Evolutionary conservation across 1,139 yeast genomes (phyloP), one percentile per base, ranked within the genome.

Genomic region (Magnusiomyces sp.): DNA sequence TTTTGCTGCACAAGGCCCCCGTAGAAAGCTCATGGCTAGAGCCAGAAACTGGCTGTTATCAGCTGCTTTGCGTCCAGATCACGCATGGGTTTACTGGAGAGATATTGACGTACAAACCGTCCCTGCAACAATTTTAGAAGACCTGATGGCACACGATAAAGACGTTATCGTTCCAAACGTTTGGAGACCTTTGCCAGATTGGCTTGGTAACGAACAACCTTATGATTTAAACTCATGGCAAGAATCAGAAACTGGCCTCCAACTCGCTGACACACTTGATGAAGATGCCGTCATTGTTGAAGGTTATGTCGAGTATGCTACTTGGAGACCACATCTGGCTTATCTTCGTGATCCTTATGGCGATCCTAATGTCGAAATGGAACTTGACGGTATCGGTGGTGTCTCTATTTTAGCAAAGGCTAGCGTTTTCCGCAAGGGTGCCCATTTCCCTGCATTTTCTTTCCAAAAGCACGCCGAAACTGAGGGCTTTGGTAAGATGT

Each of bases 391-490:
- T 49, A 85, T 87, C 62, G 95, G 95, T 41, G 95, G 95, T 57
- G 95, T 87, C 45, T 83, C 94, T 0, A 86, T 88, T 53, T 69
- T 88, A 56, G 79, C 90, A 52, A 83, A 81, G 64, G 95, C 95
- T 7, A 74, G 73, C 52, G 94, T 87, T 2, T 87, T 87, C 72
- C 75, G 90, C 56, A 68, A 77, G 14, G 95, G 95, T 1, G 79
- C 88, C 1, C 89, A 85, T 65, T 87, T 87, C 75, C 95, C 95
- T 7, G 95, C 95, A 0, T 87, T 87, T 64, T 83, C 95, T 31
- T 87, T 86, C 67, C 84, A 85, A 67, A 85, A 85, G 61, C 96
- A 87, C 63, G 95, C 95, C 5, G 96, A 87, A 65, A 87, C 96
- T 3, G 96, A 87, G 67, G 95, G 95, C 0, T 87, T 87, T 67